Percentiles rank a stretch among this genome's conserved stretches.
phyloP scores from a whole-genome alignment of 345 rosid genomes.

The Microcos paniculata region DNA sequence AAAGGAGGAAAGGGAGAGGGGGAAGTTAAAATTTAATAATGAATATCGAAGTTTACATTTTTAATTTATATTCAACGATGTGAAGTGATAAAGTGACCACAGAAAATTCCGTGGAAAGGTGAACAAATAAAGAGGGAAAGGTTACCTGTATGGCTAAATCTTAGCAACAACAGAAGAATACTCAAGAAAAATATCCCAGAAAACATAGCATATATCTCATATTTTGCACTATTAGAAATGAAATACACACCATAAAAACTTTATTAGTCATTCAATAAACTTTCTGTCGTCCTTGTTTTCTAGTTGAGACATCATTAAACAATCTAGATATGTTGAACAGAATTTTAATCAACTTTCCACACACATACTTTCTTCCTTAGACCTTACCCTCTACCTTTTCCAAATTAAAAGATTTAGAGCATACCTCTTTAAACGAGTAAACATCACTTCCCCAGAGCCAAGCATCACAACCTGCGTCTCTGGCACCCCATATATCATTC shows the following conservation, averaged over 20 bases:
- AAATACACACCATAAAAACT: no score
- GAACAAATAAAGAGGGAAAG: neutral
- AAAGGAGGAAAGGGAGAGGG: no score
- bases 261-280: neutral
- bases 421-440: slow-evolving; percentile 82
- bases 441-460: slow-evolving; percentile 99
- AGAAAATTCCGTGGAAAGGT: neutral
- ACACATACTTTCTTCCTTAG: neutral
- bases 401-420: neutral
- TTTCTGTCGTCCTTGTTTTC: neutral
- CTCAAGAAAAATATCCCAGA: no score
- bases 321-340: neutral
- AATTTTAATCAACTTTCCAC: slow-evolving; percentile 1
- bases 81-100: neutral
- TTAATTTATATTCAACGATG: neutral
- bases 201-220: no score
- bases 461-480: slow-evolving; percentile 98
- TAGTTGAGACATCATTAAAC: neutral
- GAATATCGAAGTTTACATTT: neutral
- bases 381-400: neutral
- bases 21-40: neutral
- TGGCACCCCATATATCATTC: slow-evolving; percentile 97
- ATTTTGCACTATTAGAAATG: no score
- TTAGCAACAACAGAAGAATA: neutral
- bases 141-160: neutral